Conservation (phyloP, 768 basidiomycete genomes). For the Clitopilus hobsonii region DNA sequence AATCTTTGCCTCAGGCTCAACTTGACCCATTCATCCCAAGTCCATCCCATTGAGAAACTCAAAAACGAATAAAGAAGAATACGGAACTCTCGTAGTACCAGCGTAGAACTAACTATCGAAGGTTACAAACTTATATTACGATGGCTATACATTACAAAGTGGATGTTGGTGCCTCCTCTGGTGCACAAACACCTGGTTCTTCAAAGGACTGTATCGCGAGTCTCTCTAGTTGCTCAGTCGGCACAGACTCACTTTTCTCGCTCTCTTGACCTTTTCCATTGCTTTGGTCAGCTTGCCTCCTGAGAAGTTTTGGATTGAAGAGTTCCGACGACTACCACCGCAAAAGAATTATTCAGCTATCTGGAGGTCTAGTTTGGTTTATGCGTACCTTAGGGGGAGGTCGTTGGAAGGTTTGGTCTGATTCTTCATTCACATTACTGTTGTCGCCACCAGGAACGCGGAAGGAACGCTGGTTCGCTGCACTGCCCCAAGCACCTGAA, state of each 20-base stretch:
- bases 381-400: slow-evolving; percentile 38
- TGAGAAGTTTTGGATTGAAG: slow-evolving; percentile 29
- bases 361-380: no score
- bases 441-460: slow-evolving; percentile 30
- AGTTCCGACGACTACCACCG: slow-evolving; percentile 31
- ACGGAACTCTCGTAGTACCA: no score
- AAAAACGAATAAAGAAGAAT: background rate
- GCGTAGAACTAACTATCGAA: no score
- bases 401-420: slow-evolving; percentile 42
- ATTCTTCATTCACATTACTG: slow-evolving; percentile 31
- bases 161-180: no score
- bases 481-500: slow-evolving; percentile 69
- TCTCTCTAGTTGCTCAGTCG: slow-evolving; percentile 33
- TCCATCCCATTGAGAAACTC: background rate
- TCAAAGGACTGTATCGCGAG: no score
- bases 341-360: no score
- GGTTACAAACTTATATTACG: no score
- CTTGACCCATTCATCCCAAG: no score
- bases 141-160: no score
- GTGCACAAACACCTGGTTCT: no score
- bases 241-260: slow-evolving; percentile 18
- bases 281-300: slow-evolving; percentile 19
- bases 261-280: slow-evolving; percentile 26
- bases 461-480: slow-evolving; percentile 45
- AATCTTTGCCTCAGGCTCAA: no score